Percentiles rank a stretch among this genome's conserved stretches.
Conservation (phyloP, 768 basidiomycete genomes). For the Russula abietina region DNA sequence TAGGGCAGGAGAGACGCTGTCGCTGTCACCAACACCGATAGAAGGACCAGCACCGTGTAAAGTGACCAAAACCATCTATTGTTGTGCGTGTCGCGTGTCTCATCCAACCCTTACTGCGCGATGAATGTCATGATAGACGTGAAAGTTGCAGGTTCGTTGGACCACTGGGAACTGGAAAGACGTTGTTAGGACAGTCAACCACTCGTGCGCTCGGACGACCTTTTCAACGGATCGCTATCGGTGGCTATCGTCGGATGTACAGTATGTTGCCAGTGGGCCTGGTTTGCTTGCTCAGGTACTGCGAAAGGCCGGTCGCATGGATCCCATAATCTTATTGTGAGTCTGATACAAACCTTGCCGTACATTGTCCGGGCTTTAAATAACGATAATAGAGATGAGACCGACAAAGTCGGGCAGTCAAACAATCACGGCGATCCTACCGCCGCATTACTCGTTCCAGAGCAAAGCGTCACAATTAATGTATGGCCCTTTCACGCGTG, state of each 20-base stretch:
- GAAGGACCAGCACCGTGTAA: slow-evolving; percentile 18
- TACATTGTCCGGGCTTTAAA: slow-evolving; percentile 3
- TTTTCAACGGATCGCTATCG: no score
- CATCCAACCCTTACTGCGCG: no score
- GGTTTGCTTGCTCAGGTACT: slow-evolving; percentile 83
- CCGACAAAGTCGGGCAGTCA: slow-evolving; percentile 84
- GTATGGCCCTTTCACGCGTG: slow-evolving; percentile 34
- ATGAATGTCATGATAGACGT: no score
- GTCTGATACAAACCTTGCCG: slow-evolving; percentile 34
- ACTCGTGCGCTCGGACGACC: slow-evolving; percentile 77
- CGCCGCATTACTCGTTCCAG: slow-evolving; percentile 88
- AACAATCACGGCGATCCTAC: slow-evolving; percentile 90
- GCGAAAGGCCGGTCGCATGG: slow-evolving; percentile 72
- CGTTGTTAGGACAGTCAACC: slow-evolving; percentile 59
- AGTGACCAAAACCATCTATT: slow-evolving; percentile 46
- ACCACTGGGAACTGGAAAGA: slow-evolving; percentile 88
- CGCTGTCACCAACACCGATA: background rate
- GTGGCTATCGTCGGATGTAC: slow-evolving; percentile 81
- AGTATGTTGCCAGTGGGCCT: slow-evolving; percentile 82
- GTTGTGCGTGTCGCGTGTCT: slow-evolving; percentile 43
- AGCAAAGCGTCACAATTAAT: slow-evolving; percentile 83
- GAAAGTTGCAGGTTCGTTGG: no score
- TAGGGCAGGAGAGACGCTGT: slow-evolving; percentile 14
- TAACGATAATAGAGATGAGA: slow-evolving; percentile 55
- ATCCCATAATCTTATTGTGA: slow-evolving; percentile 71